Conservation (phyloP, 2,329 filamentous ascomycete genomes). For the Teratosphaeria nubilosa region DNA sequence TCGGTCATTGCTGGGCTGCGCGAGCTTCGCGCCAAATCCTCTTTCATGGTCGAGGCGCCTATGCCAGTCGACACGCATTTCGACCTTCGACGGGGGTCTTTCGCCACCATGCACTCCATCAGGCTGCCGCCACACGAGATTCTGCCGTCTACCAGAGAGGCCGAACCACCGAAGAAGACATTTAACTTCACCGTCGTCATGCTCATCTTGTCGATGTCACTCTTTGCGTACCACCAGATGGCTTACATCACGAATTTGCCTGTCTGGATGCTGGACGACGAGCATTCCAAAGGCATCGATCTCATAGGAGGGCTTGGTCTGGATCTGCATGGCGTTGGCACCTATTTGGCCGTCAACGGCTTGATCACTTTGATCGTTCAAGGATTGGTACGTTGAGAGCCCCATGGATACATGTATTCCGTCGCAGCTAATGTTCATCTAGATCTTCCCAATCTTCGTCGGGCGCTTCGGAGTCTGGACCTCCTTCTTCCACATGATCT, state of each 20-base stretch:
- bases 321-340: constrained; percentile 52
- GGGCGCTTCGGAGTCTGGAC: constrained; percentile 54
- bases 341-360: constrained; percentile 57
- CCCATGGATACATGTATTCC: neutral
- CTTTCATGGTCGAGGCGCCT: neutral
- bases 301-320: constrained; percentile 53
- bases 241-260: constrained; percentile 80
- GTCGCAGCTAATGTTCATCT: neutral
- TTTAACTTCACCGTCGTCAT: constrained; percentile 57
- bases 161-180: constrained; percentile 29
- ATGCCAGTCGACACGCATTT: neutral
- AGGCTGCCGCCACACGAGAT: constrained; percentile 10
- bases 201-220: constrained; percentile 64
- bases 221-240: constrained; percentile 91
- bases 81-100: constrained; percentile 30
- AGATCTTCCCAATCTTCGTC: constrained; percentile 49
- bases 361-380: constrained; percentile 61
- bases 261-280: constrained; percentile 75
- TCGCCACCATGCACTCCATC: constrained; percentile 49
- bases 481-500: constrained; percentile 51
- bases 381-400: constrained; percentile 40
- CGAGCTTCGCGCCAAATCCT: neutral
- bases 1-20: constrained; percentile 28
- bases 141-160: constrained; percentile 10
- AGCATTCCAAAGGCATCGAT: constrained; percentile 18